These are phyloP conservation scores for Russula olivacea DNA, from an alignment of 768 basidiomycete species.

Conservation along the genomic window DNA sequence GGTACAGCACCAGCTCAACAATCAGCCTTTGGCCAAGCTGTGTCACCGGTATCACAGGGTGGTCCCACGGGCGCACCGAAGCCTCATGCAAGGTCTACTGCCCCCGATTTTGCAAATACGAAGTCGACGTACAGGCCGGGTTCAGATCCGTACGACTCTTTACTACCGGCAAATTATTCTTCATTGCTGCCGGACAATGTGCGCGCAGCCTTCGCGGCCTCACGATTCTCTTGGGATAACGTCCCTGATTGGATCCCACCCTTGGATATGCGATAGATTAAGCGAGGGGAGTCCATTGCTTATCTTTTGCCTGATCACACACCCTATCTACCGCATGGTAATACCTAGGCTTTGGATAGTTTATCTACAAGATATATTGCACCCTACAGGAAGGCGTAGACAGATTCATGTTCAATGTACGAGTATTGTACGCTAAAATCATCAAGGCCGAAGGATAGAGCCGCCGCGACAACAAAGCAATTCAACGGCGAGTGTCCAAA, in stretches of 20 bases:
- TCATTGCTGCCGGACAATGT: slow-evolving; percentile 44
- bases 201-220: slow-evolving; percentile 46
- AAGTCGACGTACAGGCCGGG: slow-evolving; percentile 39
- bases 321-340: not conserved
- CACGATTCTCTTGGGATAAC: slow-evolving; percentile 54
- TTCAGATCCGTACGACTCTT: slow-evolving; percentile 47
- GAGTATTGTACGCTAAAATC: not conserved
- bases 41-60: slow-evolving; percentile 10
- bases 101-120: slow-evolving; percentile 32
- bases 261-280: slow-evolving; percentile 43
- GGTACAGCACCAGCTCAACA: slow-evolving; percentile 24
- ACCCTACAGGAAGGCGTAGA: not conserved
- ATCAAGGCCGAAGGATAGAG: too few species aligned
- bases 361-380: slow-evolving; percentile 8
- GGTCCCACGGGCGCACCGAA: slow-evolving; percentile 9
- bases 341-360: not conserved
- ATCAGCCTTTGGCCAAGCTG: slow-evolving; percentile 9
- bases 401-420: slow-evolving; percentile 7
- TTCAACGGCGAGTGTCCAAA: too few species aligned
- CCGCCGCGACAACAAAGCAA: too few species aligned
- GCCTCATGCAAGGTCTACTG: slow-evolving; percentile 18
- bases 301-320: not conserved
- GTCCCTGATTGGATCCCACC: slow-evolving; percentile 72
- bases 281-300: not conserved
- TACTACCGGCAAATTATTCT: slow-evolving; percentile 53